A percentile compares a stretch with the other conserved stretches of the same genome.
These are phyloP conservation scores for Haematococcus sp. DNA, from an alignment of 139 green algal species.

Conservation along the genomic window DNA sequence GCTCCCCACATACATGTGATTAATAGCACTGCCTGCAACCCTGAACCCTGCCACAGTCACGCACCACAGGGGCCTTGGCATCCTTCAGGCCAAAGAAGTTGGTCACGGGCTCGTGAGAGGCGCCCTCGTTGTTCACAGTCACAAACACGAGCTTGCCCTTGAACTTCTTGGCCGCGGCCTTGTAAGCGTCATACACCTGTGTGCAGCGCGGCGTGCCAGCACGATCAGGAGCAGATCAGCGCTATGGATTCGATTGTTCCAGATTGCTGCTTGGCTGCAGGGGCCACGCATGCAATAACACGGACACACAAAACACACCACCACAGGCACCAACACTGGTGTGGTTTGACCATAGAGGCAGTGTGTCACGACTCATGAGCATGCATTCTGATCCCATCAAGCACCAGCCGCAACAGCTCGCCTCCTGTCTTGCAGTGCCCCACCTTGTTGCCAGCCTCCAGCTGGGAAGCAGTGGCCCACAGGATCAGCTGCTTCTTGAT, in stretches of 20 bases:
- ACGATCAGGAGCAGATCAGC: conserved; percentile 5
- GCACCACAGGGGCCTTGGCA: neutral
- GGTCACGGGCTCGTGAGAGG: conserved; percentile 55
- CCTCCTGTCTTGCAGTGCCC: too few relatives aligned
- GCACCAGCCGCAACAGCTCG: neutral
- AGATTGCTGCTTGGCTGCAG: too few relatives aligned
- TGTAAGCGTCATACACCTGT: conserved; percentile 30
- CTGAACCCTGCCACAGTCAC: too few relatives aligned
- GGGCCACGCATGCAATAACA: neutral
- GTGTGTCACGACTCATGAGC: too few relatives aligned
- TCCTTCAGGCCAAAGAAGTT: conserved; percentile 78
- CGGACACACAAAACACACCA: too few relatives aligned
- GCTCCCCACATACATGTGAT: too few relatives aligned
- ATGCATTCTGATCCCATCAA: neutral
- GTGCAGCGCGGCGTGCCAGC: neutral
- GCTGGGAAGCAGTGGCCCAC: conserved; percentile 17
- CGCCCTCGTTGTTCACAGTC: conserved; percentile 42
- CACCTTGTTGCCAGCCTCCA: conserved; percentile 11
- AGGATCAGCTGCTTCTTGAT: conserved; percentile 66
- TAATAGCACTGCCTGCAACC: too few relatives aligned
- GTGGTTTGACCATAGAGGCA: too few relatives aligned
- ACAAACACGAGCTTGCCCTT: conserved; percentile 75
- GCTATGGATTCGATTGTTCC: neutral
- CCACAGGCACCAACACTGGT: too few relatives aligned
- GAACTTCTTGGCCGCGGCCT: conserved; percentile 28